Evolutionary conservation across 2,329 filamentous ascomycete genomes (phyloP).

Genomic region (Penicillium hesseltinei): DNA sequence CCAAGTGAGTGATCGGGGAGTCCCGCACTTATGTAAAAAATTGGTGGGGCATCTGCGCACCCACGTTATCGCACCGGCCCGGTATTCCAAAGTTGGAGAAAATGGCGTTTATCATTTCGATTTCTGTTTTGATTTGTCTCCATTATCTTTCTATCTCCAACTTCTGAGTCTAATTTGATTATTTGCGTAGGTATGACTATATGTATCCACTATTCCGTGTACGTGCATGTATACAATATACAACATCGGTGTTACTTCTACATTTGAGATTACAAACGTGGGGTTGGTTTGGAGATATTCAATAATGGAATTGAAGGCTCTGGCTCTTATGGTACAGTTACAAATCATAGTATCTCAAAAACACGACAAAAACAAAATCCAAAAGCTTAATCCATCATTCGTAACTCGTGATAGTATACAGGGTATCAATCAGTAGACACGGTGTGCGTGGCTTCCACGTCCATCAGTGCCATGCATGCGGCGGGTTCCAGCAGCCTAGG

Average conservation of each 20-base stretch:
- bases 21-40: conserved; percentile 16
- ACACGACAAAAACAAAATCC: not conserved
- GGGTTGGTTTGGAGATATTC: not conserved
- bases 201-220: too few relatives aligned
- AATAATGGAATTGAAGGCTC: not conserved
- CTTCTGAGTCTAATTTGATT: too few relatives aligned
- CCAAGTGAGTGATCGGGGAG: not conserved
- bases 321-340: not conserved
- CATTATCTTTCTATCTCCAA: too few relatives aligned
- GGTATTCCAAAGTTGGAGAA: not conserved
- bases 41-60: conserved; percentile 13
- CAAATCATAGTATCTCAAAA: not conserved
- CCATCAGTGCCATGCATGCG: conserved; percentile 75
- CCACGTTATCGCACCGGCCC: conserved; percentile 5
- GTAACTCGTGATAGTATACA: conserved; percentile 1
- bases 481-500: conserved; percentile 67
- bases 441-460: conserved; percentile 47
- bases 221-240: too few relatives aligned
- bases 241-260: not conserved
- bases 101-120: not conserved
- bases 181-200: too few relatives aligned
- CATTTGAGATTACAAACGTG: too few relatives aligned
- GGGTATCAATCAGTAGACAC: conserved; percentile 20
- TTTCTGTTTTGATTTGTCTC: not conserved
- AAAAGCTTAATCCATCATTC: not conserved